Conservation (phyloP, 129 eudicot species). For the Scalesia atractyloides region DNA sequence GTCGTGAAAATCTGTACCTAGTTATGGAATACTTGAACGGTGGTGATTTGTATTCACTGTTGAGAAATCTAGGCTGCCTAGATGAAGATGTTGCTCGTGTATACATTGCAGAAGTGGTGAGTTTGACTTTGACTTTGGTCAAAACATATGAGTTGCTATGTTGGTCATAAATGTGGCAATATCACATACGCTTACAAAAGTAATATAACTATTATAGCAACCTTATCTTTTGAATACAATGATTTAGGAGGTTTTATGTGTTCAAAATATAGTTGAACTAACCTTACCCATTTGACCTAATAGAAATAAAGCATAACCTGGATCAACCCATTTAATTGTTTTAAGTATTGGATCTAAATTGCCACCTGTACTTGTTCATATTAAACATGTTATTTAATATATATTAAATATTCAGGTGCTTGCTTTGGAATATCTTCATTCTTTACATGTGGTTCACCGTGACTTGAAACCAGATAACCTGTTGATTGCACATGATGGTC, state of each 20-base stretch:
- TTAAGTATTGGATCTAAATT: not conserved
- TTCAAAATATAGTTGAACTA: not conserved
- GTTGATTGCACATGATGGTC: conserved; percentile 99
- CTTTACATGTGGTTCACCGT: conserved; percentile 92
- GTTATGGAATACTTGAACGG: conserved; percentile 99
- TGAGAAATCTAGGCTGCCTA: conserved; percentile 95
- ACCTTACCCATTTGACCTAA: not conserved
- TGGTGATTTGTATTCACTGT: conserved; percentile 87
- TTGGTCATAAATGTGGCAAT: too few relatives aligned
- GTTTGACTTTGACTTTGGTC: conserved; percentile 25
- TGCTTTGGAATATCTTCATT: conserved; percentile 97
- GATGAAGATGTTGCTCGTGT: conserved; percentile 98
- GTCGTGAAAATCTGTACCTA: conserved; percentile 95
- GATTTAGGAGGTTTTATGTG: not conserved
- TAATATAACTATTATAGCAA: not conserved
- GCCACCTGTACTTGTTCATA: conserved; percentile 3
- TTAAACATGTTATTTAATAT: conserved; percentile 2
- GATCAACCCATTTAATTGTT: not conserved
- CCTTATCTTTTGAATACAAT: not conserved
- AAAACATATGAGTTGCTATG: not conserved
- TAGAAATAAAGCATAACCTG: not conserved
- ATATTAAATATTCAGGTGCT: conserved; percentile 62
- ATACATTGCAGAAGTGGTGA: conserved; percentile 97
- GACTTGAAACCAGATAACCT: conserved; percentile 95
- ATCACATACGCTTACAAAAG: conserved; percentile 1